Evolutionary conservation across 2,329 filamentous ascomycete species (phyloP).

Genomic region (Laburnicola sp.): DNA sequence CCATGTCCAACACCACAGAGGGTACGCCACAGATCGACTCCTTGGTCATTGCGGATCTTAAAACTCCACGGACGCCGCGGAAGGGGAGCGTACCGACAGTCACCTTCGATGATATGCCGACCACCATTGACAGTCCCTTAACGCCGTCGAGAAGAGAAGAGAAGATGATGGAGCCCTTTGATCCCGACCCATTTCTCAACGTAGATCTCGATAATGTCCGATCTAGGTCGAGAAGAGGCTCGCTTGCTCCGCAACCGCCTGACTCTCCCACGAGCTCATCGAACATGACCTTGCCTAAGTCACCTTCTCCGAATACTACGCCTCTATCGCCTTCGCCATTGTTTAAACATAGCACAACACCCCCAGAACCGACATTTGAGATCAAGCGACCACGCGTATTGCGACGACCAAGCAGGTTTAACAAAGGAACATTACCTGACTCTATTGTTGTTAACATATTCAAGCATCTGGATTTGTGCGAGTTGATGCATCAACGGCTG

Average conservation of each 20-base stretch:
- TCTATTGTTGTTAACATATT: constrained; percentile 73
- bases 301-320: constrained; percentile 42
- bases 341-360: constrained; percentile 63
- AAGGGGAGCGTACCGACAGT: constrained; percentile 61
- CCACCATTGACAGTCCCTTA: constrained; percentile 64
- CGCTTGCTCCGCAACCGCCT: constrained; percentile 63
- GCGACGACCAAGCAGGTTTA: constrained; percentile 57
- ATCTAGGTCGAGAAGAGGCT: constrained; percentile 67
- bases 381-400: constrained; percentile 57
- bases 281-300: constrained; percentile 31
- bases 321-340: constrained; percentile 43
- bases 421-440: constrained; percentile 69
- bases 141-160: constrained; percentile 60
- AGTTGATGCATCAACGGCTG: constrained; percentile 74
- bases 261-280: constrained; percentile 32
- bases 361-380: constrained; percentile 43
- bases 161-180: constrained; percentile 67
- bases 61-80: constrained; percentile 57
- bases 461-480: constrained; percentile 72
- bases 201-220: constrained; percentile 88
- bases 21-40: constrained; percentile 55
- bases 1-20: constrained; percentile 68
- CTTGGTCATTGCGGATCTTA: constrained; percentile 56
- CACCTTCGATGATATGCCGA: constrained; percentile 71
- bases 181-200: constrained; percentile 92